Evolutionary conservation across 2,329 filamentous ascomycete genomes (phyloP).

Genomic region (Sphaerulina musiva): DNA sequence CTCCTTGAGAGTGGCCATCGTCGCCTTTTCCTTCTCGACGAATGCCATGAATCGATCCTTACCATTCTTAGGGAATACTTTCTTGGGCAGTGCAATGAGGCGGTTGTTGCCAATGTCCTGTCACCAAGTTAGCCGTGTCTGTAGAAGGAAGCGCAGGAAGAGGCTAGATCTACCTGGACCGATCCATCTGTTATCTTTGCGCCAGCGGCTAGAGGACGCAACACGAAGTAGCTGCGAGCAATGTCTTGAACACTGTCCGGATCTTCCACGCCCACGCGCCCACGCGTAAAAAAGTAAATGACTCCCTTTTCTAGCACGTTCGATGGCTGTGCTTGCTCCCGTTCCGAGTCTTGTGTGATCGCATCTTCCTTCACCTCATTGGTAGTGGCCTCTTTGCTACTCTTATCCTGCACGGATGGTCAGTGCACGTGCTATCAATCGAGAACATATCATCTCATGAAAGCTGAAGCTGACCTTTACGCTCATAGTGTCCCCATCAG

Average conservation of each 20-base stretch:
- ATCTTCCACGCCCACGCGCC: slow-evolving; percentile 65
- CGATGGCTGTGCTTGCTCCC: slow-evolving; percentile 48
- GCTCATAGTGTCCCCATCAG: slow-evolving; percentile 26
- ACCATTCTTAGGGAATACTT: slow-evolving; percentile 64
- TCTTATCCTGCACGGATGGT: slow-evolving; percentile 3
- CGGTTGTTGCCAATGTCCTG: slow-evolving; percentile 57
- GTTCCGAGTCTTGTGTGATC: slow-evolving; percentile 46
- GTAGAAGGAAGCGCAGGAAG: background rate
- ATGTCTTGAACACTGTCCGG: slow-evolving; percentile 65
- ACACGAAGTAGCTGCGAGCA: slow-evolving; percentile 69
- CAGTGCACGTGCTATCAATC: background rate
- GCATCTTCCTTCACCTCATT: slow-evolving; percentile 31
- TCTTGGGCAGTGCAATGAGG: slow-evolving; percentile 75
- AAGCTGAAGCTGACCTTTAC: slow-evolving; percentile 16
- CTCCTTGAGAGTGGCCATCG: slow-evolving; percentile 64
- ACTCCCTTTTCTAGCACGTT: slow-evolving; percentile 78
- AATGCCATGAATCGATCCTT: slow-evolving; percentile 72
- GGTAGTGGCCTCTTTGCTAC: slow-evolving; percentile 14
- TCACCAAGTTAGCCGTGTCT: background rate
- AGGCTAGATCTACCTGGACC: slow-evolving; percentile 33
- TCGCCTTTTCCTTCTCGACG: slow-evolving; percentile 65
- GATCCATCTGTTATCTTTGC: slow-evolving; percentile 58
- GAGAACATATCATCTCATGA: background rate
- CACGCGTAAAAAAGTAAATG: slow-evolving; percentile 84
- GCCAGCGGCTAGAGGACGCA: slow-evolving; percentile 65